Percentiles rank a stretch among this genome's conserved stretches.
Evolutionary conservation across 2,329 filamentous ascomycete genomes (phyloP).

Genomic region (Uncinocarpus reesii): DNA sequence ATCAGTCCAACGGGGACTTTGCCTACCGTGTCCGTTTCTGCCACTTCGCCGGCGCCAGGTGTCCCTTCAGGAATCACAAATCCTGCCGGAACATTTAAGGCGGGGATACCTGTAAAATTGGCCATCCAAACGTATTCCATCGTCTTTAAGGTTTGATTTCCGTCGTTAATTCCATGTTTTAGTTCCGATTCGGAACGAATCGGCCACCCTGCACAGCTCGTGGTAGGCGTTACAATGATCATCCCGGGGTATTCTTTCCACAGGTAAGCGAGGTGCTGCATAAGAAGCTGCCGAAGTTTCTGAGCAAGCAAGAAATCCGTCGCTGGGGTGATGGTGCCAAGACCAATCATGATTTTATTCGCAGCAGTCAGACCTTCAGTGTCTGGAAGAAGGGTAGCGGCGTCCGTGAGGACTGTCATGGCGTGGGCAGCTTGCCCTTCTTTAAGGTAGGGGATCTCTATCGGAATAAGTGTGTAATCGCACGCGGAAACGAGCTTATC

Average conservation of each 20-base stretch:
- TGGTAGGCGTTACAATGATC: constrained; percentile 64
- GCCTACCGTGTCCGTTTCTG: constrained; percentile 27
- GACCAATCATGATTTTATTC: constrained; percentile 50
- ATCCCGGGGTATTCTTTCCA: constrained; percentile 59
- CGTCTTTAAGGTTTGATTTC: constrained; percentile 54
- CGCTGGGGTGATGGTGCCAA: constrained; percentile 51
- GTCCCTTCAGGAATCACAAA: constrained; percentile 41
- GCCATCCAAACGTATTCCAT: constrained; percentile 75
- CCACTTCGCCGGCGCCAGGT: constrained; percentile 19
- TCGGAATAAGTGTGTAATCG: constrained; percentile 31
- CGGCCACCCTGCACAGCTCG: constrained; percentile 60
- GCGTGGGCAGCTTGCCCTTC: constrained; percentile 63
- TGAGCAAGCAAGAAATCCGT: constrained; percentile 59
- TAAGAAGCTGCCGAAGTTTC: constrained; percentile 58
- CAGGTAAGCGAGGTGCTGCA: constrained; percentile 60
- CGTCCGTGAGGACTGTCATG: constrained; percentile 61
- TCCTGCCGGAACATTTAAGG: constrained; percentile 59
- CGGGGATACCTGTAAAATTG: constrained; percentile 64
- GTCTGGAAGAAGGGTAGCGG: constrained; percentile 34
- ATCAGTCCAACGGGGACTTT: constrained; percentile 46
- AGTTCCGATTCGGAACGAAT: constrained; percentile 49
- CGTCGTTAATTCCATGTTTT: constrained; percentile 53
- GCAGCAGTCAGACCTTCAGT: constrained; percentile 27
- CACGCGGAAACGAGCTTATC: constrained; percentile 34
- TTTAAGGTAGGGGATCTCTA: constrained; percentile 45